Base-by-base conservation (phyloP, 176 grass and related monocot genomes). In the Rhynchospora pubera region DNA sequence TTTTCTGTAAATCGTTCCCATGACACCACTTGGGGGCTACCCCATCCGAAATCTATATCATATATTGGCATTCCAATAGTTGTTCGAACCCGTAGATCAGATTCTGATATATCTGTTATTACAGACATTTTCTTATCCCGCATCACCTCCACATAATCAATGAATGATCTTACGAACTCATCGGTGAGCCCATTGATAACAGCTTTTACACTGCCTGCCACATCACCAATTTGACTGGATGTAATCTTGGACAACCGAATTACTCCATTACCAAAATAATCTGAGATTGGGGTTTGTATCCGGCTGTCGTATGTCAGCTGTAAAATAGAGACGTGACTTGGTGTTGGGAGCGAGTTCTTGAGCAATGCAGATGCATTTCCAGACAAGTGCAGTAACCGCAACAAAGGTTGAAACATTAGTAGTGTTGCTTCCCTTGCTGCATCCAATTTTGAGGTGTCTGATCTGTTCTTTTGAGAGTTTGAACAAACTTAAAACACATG, bases 291-390 rank as follows among this genome's bases (percentile, higher is more conserved):
- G 1, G 90, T 85, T 6, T 30, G 0, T 0, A 89, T 3, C 0
- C 77, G 34, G 0, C 0, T 16, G 0, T n/a, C 78, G 83, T 34
- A 82, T 13, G 28, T 89, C 51, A n/a, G 51, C 65, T 5, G 34
- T 9, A 65, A 87, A 63, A 10, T 8, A 2, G 12, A 92, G 13
- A 6, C 57, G 53, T 0, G 57, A 52, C 1, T 75, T 3, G 0
- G 53, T n/a, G 0, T 23, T 16, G 1, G 70, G 45, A 3, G 47
- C 14, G 4, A 89, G 51, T 21, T 14, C 32, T 22, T 78, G 70
- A 0, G 79, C 82, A 18, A 77, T 16, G 39, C 85, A 89, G 1
- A 53, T 7, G 65, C 84, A 87, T 55, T 61, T 84, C 90, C 87
- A 89, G 3, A 83, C 48, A 11, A 82, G 78, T 0, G 90, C 69